Evolutionary conservation across 1,284 basidiomycete species (phyloP).

Genomic region (Singerocomus rubriflavus): DNA sequence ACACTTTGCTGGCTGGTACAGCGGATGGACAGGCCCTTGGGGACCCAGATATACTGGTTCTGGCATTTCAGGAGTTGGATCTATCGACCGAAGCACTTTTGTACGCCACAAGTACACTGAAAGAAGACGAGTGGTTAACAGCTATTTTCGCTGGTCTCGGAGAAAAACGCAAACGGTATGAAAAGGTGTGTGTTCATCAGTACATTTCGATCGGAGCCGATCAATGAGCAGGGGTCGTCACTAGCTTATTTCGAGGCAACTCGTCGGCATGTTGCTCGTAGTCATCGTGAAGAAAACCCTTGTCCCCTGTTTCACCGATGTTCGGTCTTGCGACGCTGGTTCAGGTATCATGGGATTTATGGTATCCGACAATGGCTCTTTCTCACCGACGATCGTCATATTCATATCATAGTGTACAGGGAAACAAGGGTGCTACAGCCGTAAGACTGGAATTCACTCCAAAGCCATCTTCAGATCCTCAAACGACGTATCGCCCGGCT

Average conservation of each 20-base stretch:
- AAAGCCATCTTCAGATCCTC: constrained; percentile 16
- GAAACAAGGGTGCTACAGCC: constrained; percentile 73
- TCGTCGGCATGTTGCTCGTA: constrained; percentile 73
- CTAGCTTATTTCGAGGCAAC: constrained; percentile 68
- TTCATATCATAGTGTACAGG: constrained; percentile 38
- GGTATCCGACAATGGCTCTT: constrained; percentile 39
- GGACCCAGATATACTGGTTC: constrained; percentile 63
- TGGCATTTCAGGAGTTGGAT: constrained; percentile 77
- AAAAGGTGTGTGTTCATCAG: constrained; percentile 47
- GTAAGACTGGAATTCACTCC: constrained; percentile 58
- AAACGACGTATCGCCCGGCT: constrained; percentile 36
- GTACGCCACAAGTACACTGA: constrained; percentile 55
- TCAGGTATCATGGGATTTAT: constrained; percentile 73
- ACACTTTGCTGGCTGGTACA: constrained; percentile 19
- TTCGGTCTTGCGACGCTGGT: constrained; percentile 51
- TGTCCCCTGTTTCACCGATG: constrained; percentile 47
- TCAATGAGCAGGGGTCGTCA: not conserved
- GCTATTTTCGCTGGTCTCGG: constrained; percentile 66
- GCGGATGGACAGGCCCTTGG: constrained; percentile 18
- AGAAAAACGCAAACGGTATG: constrained; percentile 59
- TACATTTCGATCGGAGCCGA: not conserved
- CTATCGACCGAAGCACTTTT: constrained; percentile 70
- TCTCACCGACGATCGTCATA: not conserved
- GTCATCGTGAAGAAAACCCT: constrained; percentile 58
- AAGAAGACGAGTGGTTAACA: constrained; percentile 66